These are phyloP conservation scores for Aspergillus ruber DNA, from an alignment of 2,329 filamentous ascomycete species.

Conservation along the genomic window DNA sequence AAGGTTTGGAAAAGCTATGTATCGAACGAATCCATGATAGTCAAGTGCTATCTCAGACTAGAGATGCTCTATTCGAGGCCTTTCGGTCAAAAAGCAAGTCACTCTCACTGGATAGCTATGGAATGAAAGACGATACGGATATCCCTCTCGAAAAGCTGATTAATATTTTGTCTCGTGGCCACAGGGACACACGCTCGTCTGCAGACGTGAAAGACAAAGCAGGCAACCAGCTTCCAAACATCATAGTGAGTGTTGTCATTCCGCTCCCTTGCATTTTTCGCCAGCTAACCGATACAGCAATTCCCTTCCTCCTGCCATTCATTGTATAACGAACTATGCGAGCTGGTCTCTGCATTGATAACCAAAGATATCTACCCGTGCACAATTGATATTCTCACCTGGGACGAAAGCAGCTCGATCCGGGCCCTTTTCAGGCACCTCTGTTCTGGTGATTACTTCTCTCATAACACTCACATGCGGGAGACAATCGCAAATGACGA, in stretches of 20 bases:
- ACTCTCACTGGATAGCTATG: slow-evolving; percentile 33
- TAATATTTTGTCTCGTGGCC: slow-evolving; percentile 22
- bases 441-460: slow-evolving; percentile 57
- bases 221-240: slow-evolving; percentile 17
- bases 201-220: slow-evolving; percentile 1
- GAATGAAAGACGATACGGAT: slow-evolving; percentile 30
- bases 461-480: slow-evolving; percentile 59
- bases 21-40: slow-evolving; percentile 30
- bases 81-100: slow-evolving; percentile 27
- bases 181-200: slow-evolving; percentile 1
- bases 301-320: slow-evolving; percentile 91
- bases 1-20: slow-evolving; percentile 51
- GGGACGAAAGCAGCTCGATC: slow-evolving; percentile 61
- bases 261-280: neutral
- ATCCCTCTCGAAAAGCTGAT: slow-evolving; percentile 33
- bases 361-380: slow-evolving; percentile 78
- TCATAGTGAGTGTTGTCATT: slow-evolving; percentile 27
- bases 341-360: slow-evolving; percentile 60
- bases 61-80: slow-evolving; percentile 25
- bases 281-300: slow-evolving; percentile 26
- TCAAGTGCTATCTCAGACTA: slow-evolving; percentile 19
- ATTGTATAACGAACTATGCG: slow-evolving; percentile 71
- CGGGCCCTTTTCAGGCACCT: slow-evolving; percentile 62
- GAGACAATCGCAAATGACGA: slow-evolving; percentile 19
- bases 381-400: slow-evolving; percentile 59